These are phyloP conservation scores for Thielaviopsis populi DNA, from an alignment of 2,329 filamentous ascomycete species.

Conservation along the genomic window DNA sequence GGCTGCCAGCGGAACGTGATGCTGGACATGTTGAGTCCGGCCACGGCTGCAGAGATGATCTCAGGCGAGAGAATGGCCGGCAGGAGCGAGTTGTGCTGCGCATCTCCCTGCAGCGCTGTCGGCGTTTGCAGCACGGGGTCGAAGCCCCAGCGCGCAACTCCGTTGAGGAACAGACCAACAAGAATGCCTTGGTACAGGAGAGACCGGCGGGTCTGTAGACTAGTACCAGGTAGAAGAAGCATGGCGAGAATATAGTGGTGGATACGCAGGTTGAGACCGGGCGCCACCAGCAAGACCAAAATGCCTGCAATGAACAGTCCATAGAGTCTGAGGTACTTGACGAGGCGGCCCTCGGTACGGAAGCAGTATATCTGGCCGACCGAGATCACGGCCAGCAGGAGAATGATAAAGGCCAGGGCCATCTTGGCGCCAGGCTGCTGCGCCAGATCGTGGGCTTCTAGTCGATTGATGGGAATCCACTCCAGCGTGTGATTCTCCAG, in stretches of 20 bases:
- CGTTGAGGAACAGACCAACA: slow-evolving; percentile 84
- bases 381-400: slow-evolving; percentile 52
- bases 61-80: slow-evolving; percentile 35
- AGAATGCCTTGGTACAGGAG: slow-evolving; percentile 82
- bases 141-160: slow-evolving; percentile 87
- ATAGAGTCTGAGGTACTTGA: slow-evolving; percentile 66
- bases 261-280: slow-evolving; percentile 67
- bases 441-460: slow-evolving; percentile 79
- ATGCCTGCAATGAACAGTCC: slow-evolving; percentile 51
- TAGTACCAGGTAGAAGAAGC: slow-evolving; percentile 73
- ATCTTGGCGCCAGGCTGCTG: slow-evolving; percentile 80
- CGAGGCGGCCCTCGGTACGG: slow-evolving; percentile 66
- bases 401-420: slow-evolving; percentile 64
- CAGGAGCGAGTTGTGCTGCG: slow-evolving; percentile 46
- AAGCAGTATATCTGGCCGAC: slow-evolving; percentile 72
- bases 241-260: slow-evolving; percentile 91
- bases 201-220: slow-evolving; percentile 70
- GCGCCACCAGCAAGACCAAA: slow-evolving; percentile 54
- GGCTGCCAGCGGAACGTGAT: slow-evolving; percentile 46
- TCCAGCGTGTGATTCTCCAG: slow-evolving; percentile 92
- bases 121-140: slow-evolving; percentile 77
- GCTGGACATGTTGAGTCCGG: slow-evolving; percentile 29
- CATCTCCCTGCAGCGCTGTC: slow-evolving; percentile 52
- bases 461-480: slow-evolving; percentile 78
- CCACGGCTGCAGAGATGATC: slow-evolving; percentile 23